phyloP scores from a whole-genome alignment of 352 stramenopile species.

The Lagenidium giganteum region DNA sequence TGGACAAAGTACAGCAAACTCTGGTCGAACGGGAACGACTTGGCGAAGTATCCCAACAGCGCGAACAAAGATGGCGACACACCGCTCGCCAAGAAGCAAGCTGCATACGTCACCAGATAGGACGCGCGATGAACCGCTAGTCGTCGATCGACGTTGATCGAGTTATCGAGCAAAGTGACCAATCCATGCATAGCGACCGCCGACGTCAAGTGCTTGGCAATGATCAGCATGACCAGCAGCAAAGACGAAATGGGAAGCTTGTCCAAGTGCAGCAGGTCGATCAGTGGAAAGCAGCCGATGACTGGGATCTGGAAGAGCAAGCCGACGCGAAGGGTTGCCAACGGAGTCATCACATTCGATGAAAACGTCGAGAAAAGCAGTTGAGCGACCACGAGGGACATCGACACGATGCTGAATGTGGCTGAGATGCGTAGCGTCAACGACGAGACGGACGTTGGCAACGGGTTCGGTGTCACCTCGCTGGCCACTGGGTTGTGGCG shows the following conservation, averaged over 20 bases:
- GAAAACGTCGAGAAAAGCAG: conserved; percentile 46
- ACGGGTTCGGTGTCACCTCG: conserved; percentile 18
- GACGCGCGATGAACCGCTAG: conserved; percentile 63
- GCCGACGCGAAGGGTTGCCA: conserved; percentile 68
- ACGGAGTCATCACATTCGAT: conserved; percentile 66
- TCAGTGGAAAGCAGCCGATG: conserved; percentile 59
- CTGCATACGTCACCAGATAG: conserved; percentile 53
- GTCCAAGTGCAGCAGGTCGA: conserved; percentile 69
- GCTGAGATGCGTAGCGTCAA: conserved; percentile 59
- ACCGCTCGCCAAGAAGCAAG: conserved; percentile 47
- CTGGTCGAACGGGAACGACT: conserved; percentile 74
- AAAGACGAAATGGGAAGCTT: conserved; percentile 52
- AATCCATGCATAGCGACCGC: conserved; percentile 62
- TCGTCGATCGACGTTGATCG: conserved; percentile 63
- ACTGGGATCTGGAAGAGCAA: conserved; percentile 75
- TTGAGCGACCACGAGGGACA: conserved; percentile 52
- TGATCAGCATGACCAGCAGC: conserved; percentile 48
- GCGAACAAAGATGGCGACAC: conserved; percentile 58
- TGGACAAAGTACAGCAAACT: conserved; percentile 77
- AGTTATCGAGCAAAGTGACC: conserved; percentile 73
- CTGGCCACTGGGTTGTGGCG: conserved; percentile 42
- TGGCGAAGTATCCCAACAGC: conserved; percentile 67
- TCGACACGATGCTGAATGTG: conserved; percentile 41
- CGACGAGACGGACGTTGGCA: conserved; percentile 35
- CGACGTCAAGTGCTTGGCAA: conserved; percentile 58